These are phyloP conservation scores for Claviceps purpurea DNA, from an alignment of 2,329 filamentous ascomycete genomes.

Conservation along the genomic window DNA sequence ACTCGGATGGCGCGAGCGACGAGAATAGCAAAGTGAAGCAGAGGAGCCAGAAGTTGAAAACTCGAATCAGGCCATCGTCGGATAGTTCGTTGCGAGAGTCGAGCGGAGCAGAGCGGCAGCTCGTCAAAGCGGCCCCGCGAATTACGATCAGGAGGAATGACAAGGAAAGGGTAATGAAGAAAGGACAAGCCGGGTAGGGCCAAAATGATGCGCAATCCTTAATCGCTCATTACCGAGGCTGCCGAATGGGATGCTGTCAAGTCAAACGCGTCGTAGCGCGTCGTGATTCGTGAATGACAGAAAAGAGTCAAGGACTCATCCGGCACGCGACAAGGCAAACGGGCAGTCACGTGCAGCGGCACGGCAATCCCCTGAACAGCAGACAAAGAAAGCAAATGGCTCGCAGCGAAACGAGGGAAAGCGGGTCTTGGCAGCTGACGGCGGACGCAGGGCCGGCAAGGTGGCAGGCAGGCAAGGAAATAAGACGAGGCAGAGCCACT, in stretches of 20 bases:
- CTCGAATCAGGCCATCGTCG: background rate
- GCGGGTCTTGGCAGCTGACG: background rate
- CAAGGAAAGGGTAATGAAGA: background rate
- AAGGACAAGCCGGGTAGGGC: background rate
- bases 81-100: background rate
- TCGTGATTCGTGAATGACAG: background rate
- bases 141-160: no score
- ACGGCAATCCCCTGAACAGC: background rate
- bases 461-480: background rate
- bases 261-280: background rate
- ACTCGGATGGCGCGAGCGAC: background rate
- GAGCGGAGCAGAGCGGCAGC: background rate
- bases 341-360: conserved; percentile 14
- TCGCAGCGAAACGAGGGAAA: background rate
- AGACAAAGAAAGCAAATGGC: background rate
- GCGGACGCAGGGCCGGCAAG: background rate
- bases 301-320: no score
- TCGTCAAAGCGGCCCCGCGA: no score
- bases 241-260: background rate
- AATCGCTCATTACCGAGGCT: background rate
- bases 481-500: conserved; percentile 10
- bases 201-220: background rate
- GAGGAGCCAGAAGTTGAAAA: background rate
- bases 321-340: conserved; percentile 3
- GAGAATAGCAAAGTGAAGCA: background rate